These are phyloP conservation scores for Eudorina sp. DNA, from an alignment of 139 green algal species.

Conservation along the genomic window DNA sequence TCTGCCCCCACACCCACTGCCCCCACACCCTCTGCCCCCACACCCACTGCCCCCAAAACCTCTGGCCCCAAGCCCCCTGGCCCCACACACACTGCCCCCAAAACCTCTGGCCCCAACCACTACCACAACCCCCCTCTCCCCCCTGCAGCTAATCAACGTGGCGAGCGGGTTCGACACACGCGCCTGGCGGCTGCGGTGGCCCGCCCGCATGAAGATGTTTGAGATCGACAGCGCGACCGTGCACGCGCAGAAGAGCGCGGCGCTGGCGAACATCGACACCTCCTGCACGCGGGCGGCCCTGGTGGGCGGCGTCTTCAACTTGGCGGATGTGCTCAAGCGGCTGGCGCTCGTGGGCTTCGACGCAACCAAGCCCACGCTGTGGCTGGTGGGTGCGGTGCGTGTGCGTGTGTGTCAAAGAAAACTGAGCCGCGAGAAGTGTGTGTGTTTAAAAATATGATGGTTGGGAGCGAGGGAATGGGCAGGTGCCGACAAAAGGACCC, in stretches of 20 bases:
- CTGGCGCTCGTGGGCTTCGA: constrained; percentile 33
- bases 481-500: too few species aligned
- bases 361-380: constrained; percentile 20
- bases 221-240: constrained; percentile 60
- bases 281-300: not conserved
- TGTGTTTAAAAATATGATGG: too few species aligned
- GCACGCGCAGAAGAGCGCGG: constrained; percentile 46
- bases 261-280: constrained; percentile 40
- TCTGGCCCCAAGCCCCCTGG: too few species aligned
- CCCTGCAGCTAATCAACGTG: constrained; percentile 54
- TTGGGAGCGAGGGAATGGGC: too few species aligned
- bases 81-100: too few species aligned
- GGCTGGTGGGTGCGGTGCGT: constrained; percentile 31
- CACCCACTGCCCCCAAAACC: too few species aligned
- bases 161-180: constrained; percentile 57
- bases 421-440: too few species aligned
- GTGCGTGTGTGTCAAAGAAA: too few species aligned
- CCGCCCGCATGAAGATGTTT: constrained; percentile 22
- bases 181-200: constrained; percentile 56
- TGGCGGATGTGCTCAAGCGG: constrained; percentile 26
- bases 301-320: constrained; percentile 41
- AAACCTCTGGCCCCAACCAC: too few species aligned
- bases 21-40: too few species aligned
- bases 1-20: too few species aligned
- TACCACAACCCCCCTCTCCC: not conserved